Evolutionary conservation across 768 basidiomycete genomes (phyloP).

Genomic region (Suillus subaureus): DNA sequence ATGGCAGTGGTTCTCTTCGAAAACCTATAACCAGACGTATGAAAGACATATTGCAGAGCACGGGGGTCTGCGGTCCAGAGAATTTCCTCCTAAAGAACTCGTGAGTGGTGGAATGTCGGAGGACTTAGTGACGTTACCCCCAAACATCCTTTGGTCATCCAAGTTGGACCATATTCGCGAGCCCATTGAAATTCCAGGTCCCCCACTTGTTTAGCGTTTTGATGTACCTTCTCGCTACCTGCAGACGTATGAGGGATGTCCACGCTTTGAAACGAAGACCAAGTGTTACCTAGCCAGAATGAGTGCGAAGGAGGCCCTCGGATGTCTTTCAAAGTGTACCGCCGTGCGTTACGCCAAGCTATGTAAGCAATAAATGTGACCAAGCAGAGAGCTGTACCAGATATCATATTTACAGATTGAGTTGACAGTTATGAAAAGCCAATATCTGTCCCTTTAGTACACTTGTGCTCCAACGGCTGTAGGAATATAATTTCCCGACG

Average conservation of each 20-base stretch:
- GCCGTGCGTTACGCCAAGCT: constrained; percentile 10
- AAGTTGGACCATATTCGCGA: constrained; percentile 29
- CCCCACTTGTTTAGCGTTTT: constrained; percentile 28
- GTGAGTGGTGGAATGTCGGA: neutral
- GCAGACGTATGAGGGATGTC: neutral
- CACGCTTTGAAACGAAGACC: neutral
- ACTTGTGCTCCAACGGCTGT: neutral
- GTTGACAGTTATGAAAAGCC: neutral
- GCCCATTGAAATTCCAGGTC: constrained; percentile 32
- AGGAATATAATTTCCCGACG: neutral
- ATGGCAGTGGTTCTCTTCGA: constrained; percentile 19
- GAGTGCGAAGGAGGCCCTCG: constrained; percentile 11
- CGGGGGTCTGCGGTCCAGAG: constrained; percentile 31
- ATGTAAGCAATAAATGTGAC: neutral
- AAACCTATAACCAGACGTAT: constrained; percentile 30
- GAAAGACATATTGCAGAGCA: constrained; percentile 30
- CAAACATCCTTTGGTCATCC: constrained; percentile 16
- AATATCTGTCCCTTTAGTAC: neutral
- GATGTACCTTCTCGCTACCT: constrained; percentile 28
- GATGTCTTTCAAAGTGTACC: constrained; percentile 12
- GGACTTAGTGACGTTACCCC: constrained; percentile 13
- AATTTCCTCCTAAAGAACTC: constrained; percentile 26
- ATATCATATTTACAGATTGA: neutral
- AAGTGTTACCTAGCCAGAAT: constrained; percentile 6
- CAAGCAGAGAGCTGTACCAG: neutral